These are phyloP conservation scores for Arthrocladium fulminans DNA, from an alignment of 2,329 filamentous ascomycete species.

Conservation along the genomic window DNA sequence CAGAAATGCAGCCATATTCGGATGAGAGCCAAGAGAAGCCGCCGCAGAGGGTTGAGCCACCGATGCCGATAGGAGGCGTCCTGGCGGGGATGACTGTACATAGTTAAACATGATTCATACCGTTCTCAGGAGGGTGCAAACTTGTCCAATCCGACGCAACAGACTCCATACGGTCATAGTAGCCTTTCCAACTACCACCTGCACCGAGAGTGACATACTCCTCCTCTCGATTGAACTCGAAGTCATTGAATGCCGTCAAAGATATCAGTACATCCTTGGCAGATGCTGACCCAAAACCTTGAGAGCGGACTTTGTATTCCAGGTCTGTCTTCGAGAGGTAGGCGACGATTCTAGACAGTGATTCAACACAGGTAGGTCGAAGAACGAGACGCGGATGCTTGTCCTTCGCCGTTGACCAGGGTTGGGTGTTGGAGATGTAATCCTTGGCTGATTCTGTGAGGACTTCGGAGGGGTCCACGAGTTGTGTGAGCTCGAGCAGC, in stretches of 20 bases:
- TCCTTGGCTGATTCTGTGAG: conserved; percentile 18
- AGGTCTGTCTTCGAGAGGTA: conserved; percentile 28
- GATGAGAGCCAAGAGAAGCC: conserved; percentile 34
- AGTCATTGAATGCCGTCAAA: conserved; percentile 31
- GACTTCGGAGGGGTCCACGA: conserved; percentile 18
- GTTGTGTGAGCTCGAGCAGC: background rate
- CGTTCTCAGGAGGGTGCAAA: background rate
- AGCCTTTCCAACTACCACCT: conserved; percentile 31
- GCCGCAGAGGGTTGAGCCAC: conserved; percentile 30
- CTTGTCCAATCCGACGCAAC: conserved; percentile 27
- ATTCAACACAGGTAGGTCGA: conserved; percentile 25
- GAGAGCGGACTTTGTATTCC: conserved; percentile 31
- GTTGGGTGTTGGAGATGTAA: conserved; percentile 21
- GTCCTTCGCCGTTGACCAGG: conserved; percentile 30
- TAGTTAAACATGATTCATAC: conserved; percentile 14
- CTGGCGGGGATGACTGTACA: conserved; percentile 27
- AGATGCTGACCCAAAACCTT: conserved; percentile 30
- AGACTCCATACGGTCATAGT: conserved; percentile 30
- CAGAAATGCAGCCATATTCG: conserved; percentile 32
- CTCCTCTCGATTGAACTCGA: conserved; percentile 27
- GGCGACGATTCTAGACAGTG: conserved; percentile 27
- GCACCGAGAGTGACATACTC: conserved; percentile 30
- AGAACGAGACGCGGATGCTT: conserved; percentile 28
- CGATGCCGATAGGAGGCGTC: conserved; percentile 33
- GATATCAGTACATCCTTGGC: conserved; percentile 32